phyloP scores from a whole-genome alignment of 345 rosid genomes.

The Geranium brycei region DNA sequence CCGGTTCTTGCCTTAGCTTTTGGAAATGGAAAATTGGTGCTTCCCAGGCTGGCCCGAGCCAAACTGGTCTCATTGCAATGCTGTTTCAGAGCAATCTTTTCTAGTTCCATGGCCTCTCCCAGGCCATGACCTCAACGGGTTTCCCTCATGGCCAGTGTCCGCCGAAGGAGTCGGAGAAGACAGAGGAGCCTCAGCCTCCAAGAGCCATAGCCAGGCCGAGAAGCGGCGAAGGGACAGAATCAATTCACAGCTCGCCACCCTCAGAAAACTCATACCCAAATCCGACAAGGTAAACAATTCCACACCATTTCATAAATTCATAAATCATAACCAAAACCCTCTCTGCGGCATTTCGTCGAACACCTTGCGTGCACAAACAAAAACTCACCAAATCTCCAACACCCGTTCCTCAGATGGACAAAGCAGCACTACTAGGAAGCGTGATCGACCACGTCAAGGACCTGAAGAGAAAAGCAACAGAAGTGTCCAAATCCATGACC shows the following conservation, averaged over 20 bases:
- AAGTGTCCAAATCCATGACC: conserved; percentile 29
- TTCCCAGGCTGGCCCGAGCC: conserved; percentile 11
- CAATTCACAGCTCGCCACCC: conserved; percentile 65
- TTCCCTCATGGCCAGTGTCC: conserved; percentile 16
- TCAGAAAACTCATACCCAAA: conserved; percentile 70
- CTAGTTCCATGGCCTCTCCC: conserved; percentile 14
- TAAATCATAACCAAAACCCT: too few relatives aligned
- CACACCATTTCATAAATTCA: neutral
- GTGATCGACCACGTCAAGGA: conserved; percentile 66
- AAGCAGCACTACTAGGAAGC: conserved; percentile 70
- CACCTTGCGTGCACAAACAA: too few relatives aligned
- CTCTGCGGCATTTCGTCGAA: too few relatives aligned
- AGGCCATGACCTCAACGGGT: conserved; percentile 5
- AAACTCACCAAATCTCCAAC: too few relatives aligned
- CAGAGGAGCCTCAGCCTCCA: conserved; percentile 25
- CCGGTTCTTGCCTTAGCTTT: neutral
- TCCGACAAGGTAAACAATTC: conserved; percentile 61
- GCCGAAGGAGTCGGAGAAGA: conserved; percentile 22
- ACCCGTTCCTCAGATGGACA: conserved; percentile 94
- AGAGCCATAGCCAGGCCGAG: conserved; percentile 81
- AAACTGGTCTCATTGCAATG: conserved; percentile 10
- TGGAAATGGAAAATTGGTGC: conserved; percentile 21
- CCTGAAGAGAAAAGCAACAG: conserved; percentile 48
- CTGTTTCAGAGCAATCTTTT: conserved; percentile 12
- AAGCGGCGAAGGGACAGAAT: conserved; percentile 83